A percentile compares a stretch with the other conserved stretches of the same genome.
These are phyloP conservation scores for Eutrema salsugineum DNA, from an alignment of 441 rosid genomes.

Conservation along the genomic window DNA sequence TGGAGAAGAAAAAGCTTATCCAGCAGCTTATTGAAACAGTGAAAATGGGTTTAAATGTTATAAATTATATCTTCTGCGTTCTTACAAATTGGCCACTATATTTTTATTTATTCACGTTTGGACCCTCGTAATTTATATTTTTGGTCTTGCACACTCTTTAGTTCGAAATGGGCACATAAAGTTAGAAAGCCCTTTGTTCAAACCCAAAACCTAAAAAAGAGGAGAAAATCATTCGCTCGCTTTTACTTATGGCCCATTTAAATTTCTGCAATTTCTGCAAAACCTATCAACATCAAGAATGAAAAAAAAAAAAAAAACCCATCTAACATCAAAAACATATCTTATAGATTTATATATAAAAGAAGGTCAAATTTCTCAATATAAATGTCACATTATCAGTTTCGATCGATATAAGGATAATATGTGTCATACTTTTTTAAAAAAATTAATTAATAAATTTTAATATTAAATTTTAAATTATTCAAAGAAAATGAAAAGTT, in stretches of 20 bases:
- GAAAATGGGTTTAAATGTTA: not conserved
- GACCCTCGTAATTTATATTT: not conserved
- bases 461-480: too few relatives aligned
- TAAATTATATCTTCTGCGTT: not conserved
- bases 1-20: slow-evolving; percentile 24
- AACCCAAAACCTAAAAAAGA: too few relatives aligned
- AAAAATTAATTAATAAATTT: too few relatives aligned
- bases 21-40: not conserved
- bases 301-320: too few relatives aligned
- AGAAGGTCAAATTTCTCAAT: too few relatives aligned
- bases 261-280: not conserved
- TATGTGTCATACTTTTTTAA: too few relatives aligned
- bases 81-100: slow-evolving; percentile 1
- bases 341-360: too few relatives aligned
- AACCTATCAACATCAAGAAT: too few relatives aligned
- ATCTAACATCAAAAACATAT: too few relatives aligned
- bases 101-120: not conserved
- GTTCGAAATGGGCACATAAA: not conserved
- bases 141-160: not conserved
- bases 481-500: too few relatives aligned
- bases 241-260: not conserved
- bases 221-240: not conserved
- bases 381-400: too few relatives aligned
- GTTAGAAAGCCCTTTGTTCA: not conserved
- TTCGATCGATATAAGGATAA: too few relatives aligned